Conservation (phyloP, 768 basidiomycete genomes). For the Sistotremastrum niveocremeum region DNA sequence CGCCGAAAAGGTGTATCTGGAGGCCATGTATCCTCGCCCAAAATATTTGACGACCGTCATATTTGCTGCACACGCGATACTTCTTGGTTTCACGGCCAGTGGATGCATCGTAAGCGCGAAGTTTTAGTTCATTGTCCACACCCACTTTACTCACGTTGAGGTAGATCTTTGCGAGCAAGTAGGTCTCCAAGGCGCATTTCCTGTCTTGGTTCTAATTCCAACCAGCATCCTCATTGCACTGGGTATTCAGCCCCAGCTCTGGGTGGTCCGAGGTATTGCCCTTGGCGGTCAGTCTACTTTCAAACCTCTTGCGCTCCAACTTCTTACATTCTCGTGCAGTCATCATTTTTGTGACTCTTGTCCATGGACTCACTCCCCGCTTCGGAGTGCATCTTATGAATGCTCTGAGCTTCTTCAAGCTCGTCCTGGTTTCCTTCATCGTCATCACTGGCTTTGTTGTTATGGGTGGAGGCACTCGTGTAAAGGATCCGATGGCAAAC, state of each 20-base stretch:
- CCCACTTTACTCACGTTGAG: too few species aligned
- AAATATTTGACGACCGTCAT: slow-evolving; percentile 34
- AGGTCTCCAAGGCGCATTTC: too few species aligned
- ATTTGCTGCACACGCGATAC: slow-evolving; percentile 34
- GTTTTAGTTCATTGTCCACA: background rate
- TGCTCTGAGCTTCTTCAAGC: slow-evolving; percentile 38
- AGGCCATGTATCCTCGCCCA: slow-evolving; percentile 37
- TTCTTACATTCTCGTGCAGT: background rate
- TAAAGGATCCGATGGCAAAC: slow-evolving; percentile 17
- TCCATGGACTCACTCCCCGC: slow-evolving; percentile 9
- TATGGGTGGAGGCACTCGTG: slow-evolving; percentile 14
- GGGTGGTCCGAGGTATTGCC: slow-evolving; percentile 14
- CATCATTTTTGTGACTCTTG: slow-evolving; percentile 6
- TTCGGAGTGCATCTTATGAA: slow-evolving; percentile 9
- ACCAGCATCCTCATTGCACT: slow-evolving; percentile 7
- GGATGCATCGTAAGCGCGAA: slow-evolving; percentile 32
- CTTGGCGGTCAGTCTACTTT: slow-evolving; percentile 3
- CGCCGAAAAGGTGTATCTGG: slow-evolving; percentile 51
- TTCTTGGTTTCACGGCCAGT: slow-evolving; percentile 28
- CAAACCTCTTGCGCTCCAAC: background rate
- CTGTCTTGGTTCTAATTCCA: too few species aligned
- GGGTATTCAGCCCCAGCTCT: slow-evolving; percentile 4
- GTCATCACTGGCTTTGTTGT: slow-evolving; percentile 14
- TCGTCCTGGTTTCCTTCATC: slow-evolving; percentile 33
- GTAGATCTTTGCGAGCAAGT: slow-evolving; percentile 16